Percentiles rank a stretch among this genome's conserved stretches.
Evolutionary conservation across 2,329 filamentous ascomycete species (phyloP).

Genomic region (Fusarium sp.): DNA sequence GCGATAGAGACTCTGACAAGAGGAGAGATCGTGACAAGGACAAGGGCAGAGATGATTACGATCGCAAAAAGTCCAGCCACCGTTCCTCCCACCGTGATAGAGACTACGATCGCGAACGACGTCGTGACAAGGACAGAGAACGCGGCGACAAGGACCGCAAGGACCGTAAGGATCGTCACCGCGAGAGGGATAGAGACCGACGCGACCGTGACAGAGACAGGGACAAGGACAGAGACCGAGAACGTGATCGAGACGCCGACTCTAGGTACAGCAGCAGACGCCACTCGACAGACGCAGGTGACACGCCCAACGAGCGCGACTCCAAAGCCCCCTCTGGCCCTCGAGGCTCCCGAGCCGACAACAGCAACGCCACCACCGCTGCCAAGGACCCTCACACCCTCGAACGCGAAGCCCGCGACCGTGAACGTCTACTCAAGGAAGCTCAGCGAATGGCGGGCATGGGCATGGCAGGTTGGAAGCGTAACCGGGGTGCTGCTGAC

Average conservation of each 20-base stretch:
- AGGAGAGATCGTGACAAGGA: conserved; percentile 56
- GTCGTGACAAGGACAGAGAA: conserved; percentile 52
- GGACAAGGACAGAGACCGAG: conserved; percentile 50
- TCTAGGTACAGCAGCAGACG: conserved; percentile 48
- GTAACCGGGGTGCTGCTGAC: conserved; percentile 56
- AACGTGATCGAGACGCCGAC: conserved; percentile 48
- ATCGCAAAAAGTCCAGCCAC: conserved; percentile 53
- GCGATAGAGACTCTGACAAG: conserved; percentile 60
- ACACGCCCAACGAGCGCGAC: conserved; percentile 49
- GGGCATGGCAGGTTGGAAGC: conserved; percentile 59
- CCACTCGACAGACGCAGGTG: conserved; percentile 40
- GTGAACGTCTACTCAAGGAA: conserved; percentile 72
- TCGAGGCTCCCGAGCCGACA: conserved; percentile 45
- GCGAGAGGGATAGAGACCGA: conserved; percentile 51
- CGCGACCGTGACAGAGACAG: conserved; percentile 47
- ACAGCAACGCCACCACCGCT: conserved; percentile 42
- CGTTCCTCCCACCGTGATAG: conserved; percentile 43
- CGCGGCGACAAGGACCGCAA: conserved; percentile 49
- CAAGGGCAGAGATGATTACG: conserved; percentile 52
- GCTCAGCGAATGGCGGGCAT: conserved; percentile 69
- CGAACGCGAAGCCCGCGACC: conserved; percentile 71
- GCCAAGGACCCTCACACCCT: conserved; percentile 69
- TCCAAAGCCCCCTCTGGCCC: conserved; percentile 55
- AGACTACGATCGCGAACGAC: conserved; percentile 54
- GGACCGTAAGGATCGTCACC: conserved; percentile 51